A percentile compares a stretch with the other conserved stretches of the same genome.
These are phyloP conservation scores for Papiliotrema flavescens DNA, from an alignment of 1,284 basidiomycete species.

Conservation along the genomic window DNA sequence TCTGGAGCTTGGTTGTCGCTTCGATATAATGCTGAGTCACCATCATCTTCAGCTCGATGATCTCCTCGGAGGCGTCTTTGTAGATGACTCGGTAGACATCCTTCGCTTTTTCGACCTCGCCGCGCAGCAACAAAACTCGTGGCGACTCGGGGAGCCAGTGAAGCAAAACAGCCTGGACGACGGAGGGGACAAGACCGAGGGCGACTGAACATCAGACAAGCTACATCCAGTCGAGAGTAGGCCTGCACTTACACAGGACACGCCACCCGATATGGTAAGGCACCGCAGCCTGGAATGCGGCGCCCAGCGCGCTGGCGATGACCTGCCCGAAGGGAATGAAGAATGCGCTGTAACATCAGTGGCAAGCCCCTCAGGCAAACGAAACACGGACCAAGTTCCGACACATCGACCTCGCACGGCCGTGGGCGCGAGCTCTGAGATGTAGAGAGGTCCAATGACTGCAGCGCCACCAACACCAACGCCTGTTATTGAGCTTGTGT, in stretches of 20 bases:
- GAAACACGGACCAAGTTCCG: no score
- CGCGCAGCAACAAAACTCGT: slow-evolving; percentile 33
- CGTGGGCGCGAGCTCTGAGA: slow-evolving; percentile 45
- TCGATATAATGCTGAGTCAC: slow-evolving; percentile 31
- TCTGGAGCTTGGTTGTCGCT: slow-evolving; percentile 14
- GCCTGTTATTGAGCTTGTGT: no score
- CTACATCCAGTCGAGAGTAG: background rate
- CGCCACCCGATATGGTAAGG: slow-evolving; percentile 14
- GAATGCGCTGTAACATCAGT: slow-evolving; percentile 18
- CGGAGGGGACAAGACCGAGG: slow-evolving; percentile 40
- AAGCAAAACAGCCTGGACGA: slow-evolving; percentile 35
- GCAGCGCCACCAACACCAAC: background rate
- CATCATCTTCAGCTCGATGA: slow-evolving; percentile 37
- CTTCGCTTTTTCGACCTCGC: slow-evolving; percentile 24
- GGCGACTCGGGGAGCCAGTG: slow-evolving; percentile 46
- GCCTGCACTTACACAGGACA: slow-evolving; percentile 4
- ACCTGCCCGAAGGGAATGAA: slow-evolving; percentile 47
- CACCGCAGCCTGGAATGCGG: slow-evolving; percentile 14
- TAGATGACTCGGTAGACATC: slow-evolving; percentile 29
- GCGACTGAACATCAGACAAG: slow-evolving; percentile 22
- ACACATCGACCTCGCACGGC: slow-evolving; percentile 32
- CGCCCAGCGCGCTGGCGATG: slow-evolving; percentile 35
- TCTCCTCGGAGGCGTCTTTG: slow-evolving; percentile 23
- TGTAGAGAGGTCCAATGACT: slow-evolving; percentile 4
- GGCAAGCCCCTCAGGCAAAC: no score